Evolutionary conservation across 2,329 filamentous ascomycete genomes (phyloP), one percentile per base, ranked within the genome.

Genomic region (Fusarium hostae): DNA sequence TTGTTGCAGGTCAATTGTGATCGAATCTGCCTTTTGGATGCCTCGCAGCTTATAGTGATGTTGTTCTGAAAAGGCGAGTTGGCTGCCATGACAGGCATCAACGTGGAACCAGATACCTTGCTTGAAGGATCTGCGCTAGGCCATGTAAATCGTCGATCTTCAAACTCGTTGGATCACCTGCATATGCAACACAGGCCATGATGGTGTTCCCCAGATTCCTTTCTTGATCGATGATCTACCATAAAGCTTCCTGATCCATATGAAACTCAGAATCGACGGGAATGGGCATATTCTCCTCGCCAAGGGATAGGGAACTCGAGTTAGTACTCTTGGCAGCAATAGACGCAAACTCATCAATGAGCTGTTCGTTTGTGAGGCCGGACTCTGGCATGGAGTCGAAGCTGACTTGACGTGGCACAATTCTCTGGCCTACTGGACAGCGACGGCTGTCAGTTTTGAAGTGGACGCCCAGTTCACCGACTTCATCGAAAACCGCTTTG

Each of bases 201-300:
- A 51, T 1, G 9, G 1, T 26, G 4, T 26, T 35, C 2, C 12
- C 30, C 9, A 4, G 2, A 11, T 5, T 8, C 22, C 3, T 13
- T 8, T 51, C 30, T 26, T 26, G n/a, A 22, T 35, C 12, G 4
- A 51, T 26, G 9, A 35, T 35, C 5, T 16, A 9, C 18, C 9
- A 35, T 15, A 51, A 35, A 3, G 30, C 22, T 26, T 35, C 16
- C 20, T 26, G 47, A 35, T 51, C 30, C 22, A 35, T 51, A 24
- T 35, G 47, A 24, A 15, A 20, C 30, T 51, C 22, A 2, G 47
- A 16, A 51, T 51, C 4, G 1, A 51, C 12, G 12, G 30, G 30
- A 26, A 51, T 9, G 2, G n/a, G 4, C 35, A 35, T 10, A 15
- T 11, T 51, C 9, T 35, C 6, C 18, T 35, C 16, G 2, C 30